phyloP scores from a whole-genome alignment of 2,329 filamentous ascomycete species.

The Diaporthe vaccinii region DNA sequence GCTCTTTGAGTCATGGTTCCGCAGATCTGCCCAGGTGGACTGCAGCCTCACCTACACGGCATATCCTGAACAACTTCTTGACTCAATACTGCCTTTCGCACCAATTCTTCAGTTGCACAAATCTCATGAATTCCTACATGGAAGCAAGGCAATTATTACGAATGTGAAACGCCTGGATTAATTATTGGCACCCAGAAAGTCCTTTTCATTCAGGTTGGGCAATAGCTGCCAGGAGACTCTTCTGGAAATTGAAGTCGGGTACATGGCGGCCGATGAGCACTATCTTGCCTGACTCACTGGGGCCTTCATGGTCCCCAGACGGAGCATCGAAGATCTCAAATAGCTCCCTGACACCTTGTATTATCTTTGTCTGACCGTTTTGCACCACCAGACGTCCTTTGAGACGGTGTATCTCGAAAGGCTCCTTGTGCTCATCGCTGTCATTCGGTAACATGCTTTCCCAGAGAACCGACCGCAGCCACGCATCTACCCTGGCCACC shows the following conservation, averaged over 20 bases:
- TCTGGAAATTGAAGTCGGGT: constrained; percentile 63
- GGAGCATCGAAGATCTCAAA: constrained; percentile 86
- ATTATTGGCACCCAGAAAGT: too few species aligned
- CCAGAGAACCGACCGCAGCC: constrained; percentile 89
- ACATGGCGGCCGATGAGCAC: constrained; percentile 74
- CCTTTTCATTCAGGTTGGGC: not conserved
- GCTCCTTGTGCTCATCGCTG: constrained; percentile 47
- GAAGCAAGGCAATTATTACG: too few species aligned
- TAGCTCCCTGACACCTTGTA: constrained; percentile 93
- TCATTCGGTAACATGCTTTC: constrained; percentile 73
- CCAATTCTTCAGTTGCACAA: not conserved
- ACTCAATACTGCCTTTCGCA: not conserved
- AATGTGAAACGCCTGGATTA: not conserved
- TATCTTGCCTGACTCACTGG: constrained; percentile 63
- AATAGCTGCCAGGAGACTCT: constrained; percentile 52
- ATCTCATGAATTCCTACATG: too few species aligned
- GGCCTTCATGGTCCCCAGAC: constrained; percentile 42
- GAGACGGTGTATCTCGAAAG: constrained; percentile 86
- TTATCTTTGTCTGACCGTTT: constrained; percentile 77
- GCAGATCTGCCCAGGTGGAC: constrained; percentile 15
- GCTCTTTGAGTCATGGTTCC: constrained; percentile 3
- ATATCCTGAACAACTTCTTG: not conserved
- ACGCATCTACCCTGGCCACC: constrained; percentile 78
- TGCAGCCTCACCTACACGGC: constrained; percentile 6
- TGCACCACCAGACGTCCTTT: constrained; percentile 82